Conservation (phyloP, 352 stramenopile species). For the Globisporangium abappressorium region DNA sequence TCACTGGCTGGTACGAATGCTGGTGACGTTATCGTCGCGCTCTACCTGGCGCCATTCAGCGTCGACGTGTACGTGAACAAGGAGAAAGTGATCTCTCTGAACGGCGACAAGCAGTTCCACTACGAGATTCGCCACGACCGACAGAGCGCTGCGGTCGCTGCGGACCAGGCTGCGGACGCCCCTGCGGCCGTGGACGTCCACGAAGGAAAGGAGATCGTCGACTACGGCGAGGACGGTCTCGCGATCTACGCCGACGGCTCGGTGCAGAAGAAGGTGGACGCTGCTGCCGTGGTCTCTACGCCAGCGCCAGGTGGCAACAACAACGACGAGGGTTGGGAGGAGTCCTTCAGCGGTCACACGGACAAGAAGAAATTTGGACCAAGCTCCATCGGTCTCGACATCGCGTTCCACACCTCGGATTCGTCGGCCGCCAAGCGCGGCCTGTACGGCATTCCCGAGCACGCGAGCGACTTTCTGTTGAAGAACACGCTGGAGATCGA, state of each 20-base stretch:
- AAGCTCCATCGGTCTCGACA: slow-evolving; percentile 95
- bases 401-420: slow-evolving; percentile 86
- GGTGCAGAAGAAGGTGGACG: slow-evolving; percentile 40
- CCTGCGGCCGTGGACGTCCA: slow-evolving; percentile 63
- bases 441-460: slow-evolving; percentile 97
- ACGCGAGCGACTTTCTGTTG: slow-evolving; percentile 93
- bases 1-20: slow-evolving; percentile 12
- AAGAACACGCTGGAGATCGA: slow-evolving; percentile 84
- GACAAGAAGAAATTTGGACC: slow-evolving; percentile 84
- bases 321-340: slow-evolving; percentile 89
- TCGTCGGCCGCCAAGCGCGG: slow-evolving; percentile 40
- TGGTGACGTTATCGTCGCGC: slow-evolving; percentile 41
- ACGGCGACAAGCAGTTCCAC: slow-evolving; percentile 66
- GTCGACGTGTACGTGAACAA: slow-evolving; percentile 67
- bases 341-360: slow-evolving; percentile 94
- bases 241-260: slow-evolving; percentile 96
- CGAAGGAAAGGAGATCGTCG: slow-evolving; percentile 91
- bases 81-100: slow-evolving; percentile 62
- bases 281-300: slow-evolving; percentile 22
- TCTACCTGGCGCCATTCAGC: slow-evolving; percentile 51
- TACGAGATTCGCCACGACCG: slow-evolving; percentile 81
- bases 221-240: slow-evolving; percentile 97
- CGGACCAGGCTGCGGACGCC: slow-evolving; percentile 18
- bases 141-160: slow-evolving; percentile 24
- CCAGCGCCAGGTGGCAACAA: slow-evolving; percentile 19